Evolutionary conservation across 768 basidiomycete species (phyloP), one percentile per base, ranked within the genome.

Genomic region (Naganishia vaughanmartiniae): DNA sequence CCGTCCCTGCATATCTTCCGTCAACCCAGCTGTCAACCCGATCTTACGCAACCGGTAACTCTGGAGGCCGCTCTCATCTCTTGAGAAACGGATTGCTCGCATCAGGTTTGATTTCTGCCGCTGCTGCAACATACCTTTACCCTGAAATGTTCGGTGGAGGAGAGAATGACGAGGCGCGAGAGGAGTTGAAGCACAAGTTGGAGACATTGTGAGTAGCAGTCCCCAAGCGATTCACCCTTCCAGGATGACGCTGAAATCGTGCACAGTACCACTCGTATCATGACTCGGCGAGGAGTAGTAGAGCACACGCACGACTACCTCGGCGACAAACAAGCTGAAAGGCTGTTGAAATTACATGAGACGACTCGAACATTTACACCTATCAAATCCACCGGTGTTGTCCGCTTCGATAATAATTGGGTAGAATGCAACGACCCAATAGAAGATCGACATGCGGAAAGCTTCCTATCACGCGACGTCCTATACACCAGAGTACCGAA

Each of bases 381-480:
- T 14, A 30, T 31, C 46, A 68, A 69, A 24, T 53, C 67, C 0
- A 72, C 71, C 34, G 65, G 78, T 6, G 78, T 81, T 0, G 55
- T 74, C 4, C 31, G 73, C 42, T 89, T 89, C 81, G 85, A 89
- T 57, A 94, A 89, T 3, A 90, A 91, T 21, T 86, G 85, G 39
- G 83, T 98, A 42, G 84, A 90, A 0, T 89, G 92, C 3, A 99
- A 99, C 77, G 87, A 90, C 70, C 91, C 93, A 10, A 88, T 96
- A 65, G 96, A 99, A 81, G 96, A 99, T 78, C 88, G 92, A 30
- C 86, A 89, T 73, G 87, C 90, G 4, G 85, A 85, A 71, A 87
- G 88, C 68, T 83, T 93, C 72, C 83, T 95, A 7, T 73, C 58
- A 79, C 85, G 73, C 84, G 88, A 46, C 87, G 90, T 76, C 82